A percentile compares a stretch with the other conserved stretches of the same genome.
Conservation (phyloP, 352 stramenopile genomes). For the Blastocystis sp. region DNA sequence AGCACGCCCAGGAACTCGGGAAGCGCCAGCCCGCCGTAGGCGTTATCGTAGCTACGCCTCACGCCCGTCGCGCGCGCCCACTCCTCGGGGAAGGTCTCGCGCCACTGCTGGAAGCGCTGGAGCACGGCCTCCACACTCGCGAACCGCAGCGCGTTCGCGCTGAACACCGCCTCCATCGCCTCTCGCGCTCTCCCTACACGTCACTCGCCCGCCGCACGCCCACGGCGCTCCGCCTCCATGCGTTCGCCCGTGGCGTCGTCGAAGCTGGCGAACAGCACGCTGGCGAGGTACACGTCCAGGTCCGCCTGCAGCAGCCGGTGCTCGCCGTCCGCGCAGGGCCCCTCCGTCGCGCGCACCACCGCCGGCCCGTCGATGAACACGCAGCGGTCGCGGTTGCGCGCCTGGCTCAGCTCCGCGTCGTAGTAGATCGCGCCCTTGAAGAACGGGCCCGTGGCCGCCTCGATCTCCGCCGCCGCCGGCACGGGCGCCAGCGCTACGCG, state of each 20-base stretch:
- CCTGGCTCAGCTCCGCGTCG: conserved; percentile 7
- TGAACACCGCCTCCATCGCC: too few relatives aligned
- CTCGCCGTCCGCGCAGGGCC: neutral
- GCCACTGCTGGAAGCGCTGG: conserved; percentile 20
- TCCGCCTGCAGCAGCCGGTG: conserved; percentile 16
- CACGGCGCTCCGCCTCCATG: neutral
- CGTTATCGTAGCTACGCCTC: too few relatives aligned
- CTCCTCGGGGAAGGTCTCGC: conserved; percentile 12
- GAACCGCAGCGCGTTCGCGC: too few relatives aligned
- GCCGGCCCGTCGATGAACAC: conserved; percentile 34
- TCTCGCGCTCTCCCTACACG: too few relatives aligned
- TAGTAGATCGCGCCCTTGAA: conserved; percentile 13
- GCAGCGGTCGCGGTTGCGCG: conserved; percentile 36
- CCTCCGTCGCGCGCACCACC: conserved; percentile 11
- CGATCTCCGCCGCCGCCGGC: neutral
- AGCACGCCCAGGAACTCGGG: conserved; percentile 22
- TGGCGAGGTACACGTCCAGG: conserved; percentile 17
- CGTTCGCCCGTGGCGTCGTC: neutral
- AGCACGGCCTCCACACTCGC: too few relatives aligned
- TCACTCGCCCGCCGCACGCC: too few relatives aligned
- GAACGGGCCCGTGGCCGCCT: neutral
- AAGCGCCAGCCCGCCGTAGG: neutral
- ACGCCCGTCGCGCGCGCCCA: too few relatives aligned
- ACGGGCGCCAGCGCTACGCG: neutral
- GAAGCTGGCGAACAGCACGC: conserved; percentile 24